phyloP scores from a whole-genome alignment of 139 green algal genomes.

The Chlamydomonas incerta region DNA sequence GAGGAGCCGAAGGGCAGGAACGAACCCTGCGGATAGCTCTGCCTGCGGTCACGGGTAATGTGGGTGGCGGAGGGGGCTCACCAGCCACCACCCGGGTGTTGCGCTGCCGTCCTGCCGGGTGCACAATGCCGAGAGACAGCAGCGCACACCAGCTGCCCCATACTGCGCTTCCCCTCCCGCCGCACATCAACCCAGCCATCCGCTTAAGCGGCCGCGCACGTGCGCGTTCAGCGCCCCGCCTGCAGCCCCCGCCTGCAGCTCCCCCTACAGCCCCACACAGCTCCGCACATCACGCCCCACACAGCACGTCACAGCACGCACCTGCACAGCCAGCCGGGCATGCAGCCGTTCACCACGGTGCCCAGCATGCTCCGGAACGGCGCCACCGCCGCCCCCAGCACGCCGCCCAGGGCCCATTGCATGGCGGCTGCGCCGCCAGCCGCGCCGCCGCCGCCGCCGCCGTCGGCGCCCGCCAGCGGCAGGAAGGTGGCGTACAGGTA shows the following conservation, averaged over 20 bases:
- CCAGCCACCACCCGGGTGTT: background rate
- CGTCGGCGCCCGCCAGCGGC: background rate
- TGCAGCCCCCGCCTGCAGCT: too few species aligned
- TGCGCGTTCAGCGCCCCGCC: too few species aligned
- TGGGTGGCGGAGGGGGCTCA: too few species aligned
- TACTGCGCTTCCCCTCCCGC: too few species aligned
- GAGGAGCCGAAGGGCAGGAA: background rate
- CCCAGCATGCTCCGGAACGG: constrained; percentile 40
- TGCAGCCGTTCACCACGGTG: constrained; percentile 49
- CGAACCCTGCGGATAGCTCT: background rate
- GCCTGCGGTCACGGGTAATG: background rate
- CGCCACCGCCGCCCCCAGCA: constrained; percentile 42
- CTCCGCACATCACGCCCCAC: background rate
- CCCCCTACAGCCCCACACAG: background rate
- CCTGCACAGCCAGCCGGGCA: constrained; percentile 46
- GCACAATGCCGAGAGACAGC: too few species aligned
- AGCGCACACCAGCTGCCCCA: too few species aligned
- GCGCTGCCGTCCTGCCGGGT: too few species aligned
- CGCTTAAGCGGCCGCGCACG: too few species aligned
- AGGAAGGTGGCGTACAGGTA: constrained; percentile 50
- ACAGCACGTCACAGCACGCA: background rate
- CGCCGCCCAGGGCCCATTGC: constrained; percentile 41
- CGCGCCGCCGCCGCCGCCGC: too few species aligned
- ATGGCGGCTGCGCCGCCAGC: background rate
- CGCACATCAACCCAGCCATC: too few species aligned